Base-by-base conservation (phyloP, 2,329 filamentous ascomycete genomes). In the Oidium heveae region DNA sequence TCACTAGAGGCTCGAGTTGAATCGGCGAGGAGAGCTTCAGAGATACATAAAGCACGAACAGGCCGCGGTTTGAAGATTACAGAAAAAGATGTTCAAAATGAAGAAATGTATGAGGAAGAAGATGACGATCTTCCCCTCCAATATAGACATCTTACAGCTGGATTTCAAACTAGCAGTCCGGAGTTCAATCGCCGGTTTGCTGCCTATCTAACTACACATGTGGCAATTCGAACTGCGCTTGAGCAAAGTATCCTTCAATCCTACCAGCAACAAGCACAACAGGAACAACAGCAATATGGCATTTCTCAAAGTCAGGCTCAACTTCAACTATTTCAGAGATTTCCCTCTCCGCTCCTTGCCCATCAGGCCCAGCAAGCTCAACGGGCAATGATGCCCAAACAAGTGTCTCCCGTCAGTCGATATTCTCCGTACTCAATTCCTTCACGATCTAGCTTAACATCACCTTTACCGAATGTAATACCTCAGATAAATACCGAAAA, bases 91-190 rank as follows among this genome's bases (percentile, higher is more conserved):
- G 87, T 94, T 13, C 72, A 84, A 60, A 87, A 86, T 58, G 88
- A 94, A 66, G 86, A 93, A 66, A 94, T 94, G 86, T 95, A 95
- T 64, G 87, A 94, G 63, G 88, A 94, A 66, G 85, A 94, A 63
- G 87, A 94, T 54, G 85, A 94, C 60, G 84, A 88, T 55, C 65
- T 85, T 24, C 79, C 82, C 0, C 73, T 77, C 57, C 77, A 79
- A 54, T 84, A 80, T 63, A 73, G 78, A 56, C 70, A 77, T 15
- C 69, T 86, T 34, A 77, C 76, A 15, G 72, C 76, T 2, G 74
- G 80, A 60, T 68, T 84, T 56, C 59, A 62, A 36, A 59, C 58
- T 16, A 53, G 53, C 8, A 58, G 59, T 22, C 44, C 53, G n/a
- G 55, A 59, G 16, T 61, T 63, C 54, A 62, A 63, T 44, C 44